A percentile compares a stretch with the other conserved stretches of the same genome.
Evolutionary conservation across 306 rosid genomes (phyloP).

Genomic region (Casuarina cunninghamiana): DNA sequence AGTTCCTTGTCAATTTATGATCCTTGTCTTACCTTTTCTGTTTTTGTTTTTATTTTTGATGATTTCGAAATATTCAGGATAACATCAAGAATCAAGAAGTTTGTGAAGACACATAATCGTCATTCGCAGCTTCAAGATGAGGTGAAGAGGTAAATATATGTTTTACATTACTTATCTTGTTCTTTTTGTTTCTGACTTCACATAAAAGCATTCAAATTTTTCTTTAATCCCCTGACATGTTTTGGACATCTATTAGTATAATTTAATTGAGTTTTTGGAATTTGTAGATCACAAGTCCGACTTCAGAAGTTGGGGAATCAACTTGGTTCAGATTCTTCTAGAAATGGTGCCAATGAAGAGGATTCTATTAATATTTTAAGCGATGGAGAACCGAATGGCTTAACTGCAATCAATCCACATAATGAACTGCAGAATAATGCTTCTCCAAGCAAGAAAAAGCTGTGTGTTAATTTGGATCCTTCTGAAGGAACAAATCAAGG

Average conservation of each 20-base stretch:
- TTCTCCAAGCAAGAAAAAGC: slow-evolving; percentile 58
- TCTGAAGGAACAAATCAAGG: slow-evolving; percentile 55
- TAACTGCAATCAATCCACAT: slow-evolving; percentile 39
- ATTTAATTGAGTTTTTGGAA: slow-evolving; percentile 28
- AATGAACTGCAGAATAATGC: slow-evolving; percentile 48
- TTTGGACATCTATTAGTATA: not conserved
- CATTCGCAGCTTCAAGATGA: slow-evolving; percentile 68
- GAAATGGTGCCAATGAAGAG: slow-evolving; percentile 67
- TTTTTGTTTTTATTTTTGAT: not conserved
- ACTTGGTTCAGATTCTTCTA: slow-evolving; percentile 65
- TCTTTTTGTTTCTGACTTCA: slow-evolving; percentile 9
- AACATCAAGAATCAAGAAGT: slow-evolving; percentile 72
- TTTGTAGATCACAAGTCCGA: slow-evolving; percentile 71
- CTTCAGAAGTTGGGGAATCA: slow-evolving; percentile 79
- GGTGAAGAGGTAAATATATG: slow-evolving; percentile 59
- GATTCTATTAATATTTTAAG: slow-evolving; percentile 77
- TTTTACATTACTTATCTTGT: slow-evolving; percentile 2
- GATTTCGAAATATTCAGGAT: slow-evolving; percentile 55
- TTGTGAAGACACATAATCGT: slow-evolving; percentile 62
- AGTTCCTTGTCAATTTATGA: slow-evolving; percentile 22
- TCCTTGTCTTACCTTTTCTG: slow-evolving; percentile 19
- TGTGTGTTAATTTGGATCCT: slow-evolving; percentile 40
- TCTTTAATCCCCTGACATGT: slow-evolving; percentile 17
- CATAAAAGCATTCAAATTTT: slow-evolving; percentile 14
- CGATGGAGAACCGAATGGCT: slow-evolving; percentile 67